A percentile compares a stretch with the other conserved stretches of the same genome.
Evolutionary conservation across 192 early-diverging fungal genomes (phyloP).

Genomic region (Dimargaris xerosporica): DNA sequence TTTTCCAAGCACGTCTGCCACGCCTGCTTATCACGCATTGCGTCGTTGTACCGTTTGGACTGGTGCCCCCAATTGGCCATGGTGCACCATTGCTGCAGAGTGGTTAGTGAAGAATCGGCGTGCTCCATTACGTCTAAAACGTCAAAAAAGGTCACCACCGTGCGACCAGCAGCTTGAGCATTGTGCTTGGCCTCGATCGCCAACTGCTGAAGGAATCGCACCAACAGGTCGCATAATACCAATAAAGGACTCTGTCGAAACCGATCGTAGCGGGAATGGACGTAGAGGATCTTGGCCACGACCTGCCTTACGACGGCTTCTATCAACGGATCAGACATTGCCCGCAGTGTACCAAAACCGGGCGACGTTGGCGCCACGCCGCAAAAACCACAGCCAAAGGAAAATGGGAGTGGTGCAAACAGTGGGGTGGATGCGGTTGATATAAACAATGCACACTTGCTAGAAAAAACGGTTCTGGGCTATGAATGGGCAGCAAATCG

Average conservation of each 20-base stretch:
- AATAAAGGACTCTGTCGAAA: background rate
- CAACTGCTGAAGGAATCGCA: conserved; percentile 1
- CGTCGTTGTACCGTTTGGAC: background rate
- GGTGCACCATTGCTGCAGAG: background rate
- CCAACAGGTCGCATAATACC: conserved; percentile 4
- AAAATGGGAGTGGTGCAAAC: too few relatives aligned
- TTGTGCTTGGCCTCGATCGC: background rate
- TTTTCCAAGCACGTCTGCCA: background rate
- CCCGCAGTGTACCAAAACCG: background rate
- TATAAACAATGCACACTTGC: background rate
- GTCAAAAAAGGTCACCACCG: background rate
- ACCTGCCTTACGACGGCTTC: conserved; percentile 1
- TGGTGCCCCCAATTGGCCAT: background rate
- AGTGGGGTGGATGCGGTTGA: background rate
- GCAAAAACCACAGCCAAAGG: background rate
- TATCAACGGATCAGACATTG: conserved; percentile 11
- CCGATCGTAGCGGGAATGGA: conserved; percentile 11
- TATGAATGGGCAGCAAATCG: too few relatives aligned
- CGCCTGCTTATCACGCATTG: background rate
- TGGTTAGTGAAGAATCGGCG: background rate
- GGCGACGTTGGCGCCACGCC: background rate
- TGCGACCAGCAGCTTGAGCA: background rate
- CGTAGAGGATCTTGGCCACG: conserved; percentile 3
- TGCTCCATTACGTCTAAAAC: background rate
- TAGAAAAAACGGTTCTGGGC: too few relatives aligned